Evolutionary conservation across 176 grass and related monocot genomes (phyloP), one percentile per base, ranked within the genome.

Genomic region (Otatea glauca): DNA sequence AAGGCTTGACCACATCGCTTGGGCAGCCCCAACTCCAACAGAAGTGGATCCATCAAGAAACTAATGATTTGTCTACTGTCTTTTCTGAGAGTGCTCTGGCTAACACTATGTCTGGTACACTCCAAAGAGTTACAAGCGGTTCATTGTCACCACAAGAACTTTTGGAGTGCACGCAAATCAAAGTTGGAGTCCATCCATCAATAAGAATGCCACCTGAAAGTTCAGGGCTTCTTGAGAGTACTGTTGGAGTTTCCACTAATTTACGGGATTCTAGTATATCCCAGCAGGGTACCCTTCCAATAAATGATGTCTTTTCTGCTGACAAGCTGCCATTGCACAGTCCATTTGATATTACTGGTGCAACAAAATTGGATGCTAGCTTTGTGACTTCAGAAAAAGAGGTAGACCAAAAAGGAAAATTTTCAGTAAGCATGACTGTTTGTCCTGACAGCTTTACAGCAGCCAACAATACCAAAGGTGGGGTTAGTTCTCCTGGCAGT

Each of bases 21-120:
- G 83, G 91, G 70, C 79, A 82, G 14, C 66, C 87, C 60, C 80
- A 50, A 80, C 83, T 92, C 24, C 85, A 92, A 39, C 87, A 84
- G 65, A 86, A 89, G 44, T 91, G 88, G 91, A 79, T 91, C 53
- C 88, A 88, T 24, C 90, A 91, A 81, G 88, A 91, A 82, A 83
- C 20, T 37, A 92, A 70, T 86, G 82, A 65, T 5, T 81, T 92
- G 9, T 68, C 79, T 69, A 59, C 25, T 74, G 59, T 79, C 3
- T 86, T 94, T 68, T 78, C 90, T 54, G 85, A 67, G 15, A 81
- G 62, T 86, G 59, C 75, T 86, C 78, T 88, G 62, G 77, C 64
- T 68, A 92, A 78, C 72, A 77, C 72, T 56, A 71, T 78, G 81
- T 69, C 68, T 37, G 68, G 77, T 56, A 53, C 85, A 48, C 87